phyloP scores from a whole-genome alignment of 2,329 filamentous ascomycete species.

The Mollisia scopiformis region DNA sequence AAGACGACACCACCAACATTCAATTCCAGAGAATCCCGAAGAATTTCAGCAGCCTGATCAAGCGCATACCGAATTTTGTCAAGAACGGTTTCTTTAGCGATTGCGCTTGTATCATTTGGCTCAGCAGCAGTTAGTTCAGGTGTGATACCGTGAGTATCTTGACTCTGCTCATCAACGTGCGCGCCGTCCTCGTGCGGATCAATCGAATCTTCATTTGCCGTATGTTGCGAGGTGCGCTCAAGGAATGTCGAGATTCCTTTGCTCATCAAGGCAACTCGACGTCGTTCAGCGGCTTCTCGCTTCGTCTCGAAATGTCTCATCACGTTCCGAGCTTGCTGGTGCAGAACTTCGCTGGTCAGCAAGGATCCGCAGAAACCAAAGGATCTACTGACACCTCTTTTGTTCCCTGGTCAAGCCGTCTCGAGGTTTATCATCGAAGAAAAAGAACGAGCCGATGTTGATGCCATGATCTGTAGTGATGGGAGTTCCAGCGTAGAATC shows the following conservation, averaged over 20 bases:
- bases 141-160: not conserved
- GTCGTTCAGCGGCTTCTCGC: slow-evolving; percentile 31
- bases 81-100: slow-evolving; percentile 20
- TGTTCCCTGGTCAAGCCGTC: slow-evolving; percentile 51
- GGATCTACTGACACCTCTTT: slow-evolving; percentile 24
- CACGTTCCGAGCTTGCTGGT: slow-evolving; percentile 26
- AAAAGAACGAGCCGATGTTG: slow-evolving; percentile 33
- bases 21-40: slow-evolving; percentile 34
- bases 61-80: slow-evolving; percentile 32
- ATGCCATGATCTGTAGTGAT: slow-evolving; percentile 31
- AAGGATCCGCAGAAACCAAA: not conserved
- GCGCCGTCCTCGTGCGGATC: not conserved
- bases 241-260: slow-evolving; percentile 29
- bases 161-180: not conserved
- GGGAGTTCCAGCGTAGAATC: slow-evolving; percentile 33
- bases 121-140: not conserved
- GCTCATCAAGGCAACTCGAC: slow-evolving; percentile 27
- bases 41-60: slow-evolving; percentile 32
- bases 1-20: slow-evolving; percentile 34
- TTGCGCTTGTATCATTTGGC: not conserved
- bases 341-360: slow-evolving; percentile 20
- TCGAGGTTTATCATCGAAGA: slow-evolving; percentile 45
- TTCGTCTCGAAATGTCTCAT: slow-evolving; percentile 33
- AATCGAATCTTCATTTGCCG: not conserved
- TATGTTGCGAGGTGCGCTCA: slow-evolving; percentile 18